Percentiles rank a stretch among this genome's conserved stretches.
phyloP scores from a whole-genome alignment of 345 rosid genomes.

The Brassica juncea region DNA sequence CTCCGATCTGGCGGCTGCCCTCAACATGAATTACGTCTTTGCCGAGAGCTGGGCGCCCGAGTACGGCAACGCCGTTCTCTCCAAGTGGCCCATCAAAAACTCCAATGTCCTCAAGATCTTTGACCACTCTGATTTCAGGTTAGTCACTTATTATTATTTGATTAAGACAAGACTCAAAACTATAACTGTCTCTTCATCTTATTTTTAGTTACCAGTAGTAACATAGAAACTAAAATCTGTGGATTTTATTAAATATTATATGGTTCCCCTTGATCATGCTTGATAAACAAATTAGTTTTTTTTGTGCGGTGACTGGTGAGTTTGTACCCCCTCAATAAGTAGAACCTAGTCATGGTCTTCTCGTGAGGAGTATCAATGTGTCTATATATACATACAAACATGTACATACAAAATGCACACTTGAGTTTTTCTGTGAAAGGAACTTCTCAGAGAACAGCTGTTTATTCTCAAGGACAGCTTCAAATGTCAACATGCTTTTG shows the following conservation, averaged over 20 bases:
- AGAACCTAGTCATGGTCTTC: slow-evolving; percentile 26
- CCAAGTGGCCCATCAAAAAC: slow-evolving; percentile 82
- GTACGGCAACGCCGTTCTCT: slow-evolving; percentile 89
- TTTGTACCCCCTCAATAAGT: neutral
- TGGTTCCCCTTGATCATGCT: neutral
- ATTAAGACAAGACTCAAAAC: neutral
- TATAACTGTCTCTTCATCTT: neutral
- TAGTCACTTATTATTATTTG: neutral
- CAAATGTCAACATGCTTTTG: slow-evolving; percentile 30
- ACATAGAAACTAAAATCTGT: neutral
- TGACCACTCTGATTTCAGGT: slow-evolving; percentile 92
- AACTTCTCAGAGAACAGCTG: slow-evolving; percentile 31
- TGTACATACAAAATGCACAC: slow-evolving; percentile 11
- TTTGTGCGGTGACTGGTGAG: slow-evolving; percentile 20
- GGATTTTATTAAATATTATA: neutral
- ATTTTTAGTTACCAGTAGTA: neutral
- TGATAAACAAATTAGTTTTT: neutral
- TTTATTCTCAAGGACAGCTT: slow-evolving; percentile 40
- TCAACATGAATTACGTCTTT: slow-evolving; percentile 85
- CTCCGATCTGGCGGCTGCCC: slow-evolving; percentile 83
- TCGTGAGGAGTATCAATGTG: slow-evolving; percentile 15
- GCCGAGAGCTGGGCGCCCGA: slow-evolving; percentile 99
- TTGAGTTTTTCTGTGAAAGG: slow-evolving; percentile 17
- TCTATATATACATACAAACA: neutral
- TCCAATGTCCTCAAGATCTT: slow-evolving; percentile 75